phyloP scores from a whole-genome alignment of 1,284 basidiomycete genomes.

The Ustilago vetiveriae region DNA sequence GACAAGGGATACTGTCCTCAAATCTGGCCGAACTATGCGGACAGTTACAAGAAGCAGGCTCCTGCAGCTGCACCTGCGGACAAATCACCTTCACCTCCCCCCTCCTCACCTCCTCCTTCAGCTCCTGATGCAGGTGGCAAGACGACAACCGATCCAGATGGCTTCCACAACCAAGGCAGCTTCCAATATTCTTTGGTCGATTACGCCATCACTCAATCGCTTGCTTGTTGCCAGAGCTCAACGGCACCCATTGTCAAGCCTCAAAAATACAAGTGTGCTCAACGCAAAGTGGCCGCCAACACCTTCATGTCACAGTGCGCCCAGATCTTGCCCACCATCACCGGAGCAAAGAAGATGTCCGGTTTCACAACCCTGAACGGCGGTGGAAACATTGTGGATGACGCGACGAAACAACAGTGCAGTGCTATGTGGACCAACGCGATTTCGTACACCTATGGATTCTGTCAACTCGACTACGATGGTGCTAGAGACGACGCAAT shows the following conservation, averaged over 20 bases:
- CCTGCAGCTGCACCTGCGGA: too few species aligned
- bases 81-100: too few species aligned
- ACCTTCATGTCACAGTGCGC: slow-evolving; percentile 33
- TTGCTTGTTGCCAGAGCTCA: slow-evolving; percentile 22
- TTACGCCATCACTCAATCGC: slow-evolving; percentile 22
- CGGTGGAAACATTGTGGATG: slow-evolving; percentile 28
- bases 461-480: slow-evolving; percentile 36
- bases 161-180: slow-evolving; percentile 26
- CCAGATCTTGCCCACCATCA: slow-evolving; percentile 20
- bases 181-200: slow-evolving; percentile 38
- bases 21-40: slow-evolving; percentile 26
- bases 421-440: slow-evolving; percentile 34
- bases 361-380: slow-evolving; percentile 27
- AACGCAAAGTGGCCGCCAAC: slow-evolving; percentile 16
- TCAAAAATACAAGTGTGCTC: slow-evolving; percentile 24
- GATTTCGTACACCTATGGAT: slow-evolving; percentile 24
- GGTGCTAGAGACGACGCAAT: slow-evolving; percentile 10
- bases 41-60: slow-evolving; percentile 19
- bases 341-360: slow-evolving; percentile 6
- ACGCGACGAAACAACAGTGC: slow-evolving; percentile 27
- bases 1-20: slow-evolving; percentile 27
- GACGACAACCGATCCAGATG: slow-evolving; percentile 24
- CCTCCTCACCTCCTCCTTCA: background rate
- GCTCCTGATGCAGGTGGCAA: slow-evolving; percentile 4
- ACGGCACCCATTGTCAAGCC: slow-evolving; percentile 16